A percentile compares a stretch with the other conserved stretches of the same genome.
These are phyloP conservation scores for Ramichloridium luteum DNA, from an alignment of 2,329 filamentous ascomycete species.

Conservation along the genomic window DNA sequence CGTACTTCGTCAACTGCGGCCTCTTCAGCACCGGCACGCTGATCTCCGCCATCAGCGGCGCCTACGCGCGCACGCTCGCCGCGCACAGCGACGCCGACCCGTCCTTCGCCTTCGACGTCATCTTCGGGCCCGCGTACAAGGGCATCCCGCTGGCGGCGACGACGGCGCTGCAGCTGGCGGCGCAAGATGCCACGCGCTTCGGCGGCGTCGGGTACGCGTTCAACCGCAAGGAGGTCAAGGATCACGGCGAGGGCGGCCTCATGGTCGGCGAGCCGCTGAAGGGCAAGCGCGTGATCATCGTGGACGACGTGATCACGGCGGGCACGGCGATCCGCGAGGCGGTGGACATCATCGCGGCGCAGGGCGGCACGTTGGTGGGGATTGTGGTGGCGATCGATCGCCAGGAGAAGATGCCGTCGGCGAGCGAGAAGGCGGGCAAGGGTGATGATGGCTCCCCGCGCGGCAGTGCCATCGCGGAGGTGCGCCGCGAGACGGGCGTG, in stretches of 20 bases:
- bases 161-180: slow-evolving; percentile 61
- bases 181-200: slow-evolving; percentile 41
- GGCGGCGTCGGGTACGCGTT: slow-evolving; percentile 69
- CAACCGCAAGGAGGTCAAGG: slow-evolving; percentile 93
- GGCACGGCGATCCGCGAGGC: slow-evolving; percentile 90
- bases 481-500: slow-evolving; percentile 70
- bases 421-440: slow-evolving; percentile 27
- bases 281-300: slow-evolving; percentile 75
- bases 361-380: slow-evolving; percentile 74
- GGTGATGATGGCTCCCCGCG: slow-evolving; percentile 55
- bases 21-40: slow-evolving; percentile 74
- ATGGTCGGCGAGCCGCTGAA: slow-evolving; percentile 81
- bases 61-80: slow-evolving; percentile 58
- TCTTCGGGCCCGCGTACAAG: slow-evolving; percentile 95
- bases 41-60: slow-evolving; percentile 62
- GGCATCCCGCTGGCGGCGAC: slow-evolving; percentile 82
- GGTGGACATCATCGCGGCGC: slow-evolving; percentile 72
- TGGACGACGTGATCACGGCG: slow-evolving; percentile 94
- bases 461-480: slow-evolving; percentile 73
- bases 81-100: slow-evolving; percentile 30
- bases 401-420: slow-evolving; percentile 63
- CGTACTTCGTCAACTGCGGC: slow-evolving; percentile 97
- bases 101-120: slow-evolving; percentile 58
- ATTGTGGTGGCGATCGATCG: slow-evolving; percentile 83
- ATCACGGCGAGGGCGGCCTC: slow-evolving; percentile 85